These are phyloP conservation scores for Alternaria ventricosa DNA, from an alignment of 2,329 filamentous ascomycete genomes.

Conservation along the genomic window DNA sequence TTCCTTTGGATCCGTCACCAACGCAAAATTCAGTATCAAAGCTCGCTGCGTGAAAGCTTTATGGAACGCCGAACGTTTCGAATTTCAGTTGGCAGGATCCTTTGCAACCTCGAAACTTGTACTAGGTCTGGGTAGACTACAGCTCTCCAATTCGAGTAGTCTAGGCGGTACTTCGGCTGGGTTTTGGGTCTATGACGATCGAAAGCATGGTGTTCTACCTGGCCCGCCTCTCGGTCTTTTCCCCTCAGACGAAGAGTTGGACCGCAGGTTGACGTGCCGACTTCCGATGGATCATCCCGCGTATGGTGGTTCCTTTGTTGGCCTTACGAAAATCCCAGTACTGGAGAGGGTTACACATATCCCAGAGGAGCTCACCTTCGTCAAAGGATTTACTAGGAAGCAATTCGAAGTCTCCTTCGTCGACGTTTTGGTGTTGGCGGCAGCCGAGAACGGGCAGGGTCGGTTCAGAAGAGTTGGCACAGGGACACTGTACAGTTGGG, in stretches of 20 bases:
- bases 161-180: not conserved
- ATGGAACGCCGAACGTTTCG: not conserved
- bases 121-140: no score
- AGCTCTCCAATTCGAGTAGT: not conserved
- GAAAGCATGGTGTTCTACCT: not conserved
- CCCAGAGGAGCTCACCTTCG: not conserved
- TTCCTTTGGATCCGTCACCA: not conserved
- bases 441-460: not conserved
- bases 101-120: no score
- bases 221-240: not conserved
- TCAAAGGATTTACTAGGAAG: no score
- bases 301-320: no score
- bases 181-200: not conserved
- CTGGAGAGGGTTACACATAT: not conserved
- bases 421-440: not conserved
- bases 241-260: not conserved
- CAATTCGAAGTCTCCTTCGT: no score
- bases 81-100: no score
- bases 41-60: not conserved
- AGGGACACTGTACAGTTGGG: not conserved
- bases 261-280: not conserved
- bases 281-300: no score
- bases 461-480: not conserved
- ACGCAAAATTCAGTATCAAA: not conserved
- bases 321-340: not conserved